A percentile compares a stretch with the other conserved stretches of the same genome.
These are phyloP conservation scores for Athelia psychrophila DNA, from an alignment of 1,284 basidiomycete genomes.

Conservation along the genomic window DNA sequence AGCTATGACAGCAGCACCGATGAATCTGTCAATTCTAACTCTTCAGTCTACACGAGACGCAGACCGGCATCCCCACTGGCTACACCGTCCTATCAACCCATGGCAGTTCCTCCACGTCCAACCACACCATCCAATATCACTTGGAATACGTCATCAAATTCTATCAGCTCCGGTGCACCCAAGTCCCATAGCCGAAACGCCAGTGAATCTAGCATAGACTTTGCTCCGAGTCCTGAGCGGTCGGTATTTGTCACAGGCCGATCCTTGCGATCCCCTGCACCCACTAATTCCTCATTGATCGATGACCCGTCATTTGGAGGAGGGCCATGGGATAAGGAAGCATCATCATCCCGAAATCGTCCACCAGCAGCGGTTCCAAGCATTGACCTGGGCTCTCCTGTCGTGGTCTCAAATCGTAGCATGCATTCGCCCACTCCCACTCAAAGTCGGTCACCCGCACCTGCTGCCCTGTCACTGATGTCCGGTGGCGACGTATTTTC, in stretches of 20 bases:
- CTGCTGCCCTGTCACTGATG: slow-evolving; percentile 47
- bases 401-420: slow-evolving; percentile 36
- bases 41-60: slow-evolving; percentile 51
- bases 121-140: slow-evolving; percentile 72
- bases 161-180: slow-evolving; percentile 14
- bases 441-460: slow-evolving; percentile 37
- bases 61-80: slow-evolving; percentile 68
- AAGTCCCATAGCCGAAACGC: slow-evolving; percentile 24
- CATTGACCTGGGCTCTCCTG: slow-evolving; percentile 48
- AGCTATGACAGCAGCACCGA: slow-evolving; percentile 33
- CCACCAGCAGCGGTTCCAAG: slow-evolving; percentile 50
- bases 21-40: slow-evolving; percentile 44
- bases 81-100: slow-evolving; percentile 54
- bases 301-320: slow-evolving; percentile 27
- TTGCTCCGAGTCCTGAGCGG: slow-evolving; percentile 24
- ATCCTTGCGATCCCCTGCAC: slow-evolving; percentile 51
- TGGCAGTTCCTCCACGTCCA: slow-evolving; percentile 59
- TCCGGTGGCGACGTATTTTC: slow-evolving; percentile 28
- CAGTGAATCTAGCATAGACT: slow-evolving; percentile 9
- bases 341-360: slow-evolving; percentile 32
- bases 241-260: slow-evolving; percentile 37
- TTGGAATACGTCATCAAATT: slow-evolving; percentile 44
- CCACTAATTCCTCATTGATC: slow-evolving; percentile 55
- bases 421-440: slow-evolving; percentile 66
- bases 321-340: slow-evolving; percentile 20